Evolutionary conservation across 306 rosid genomes (phyloP).

Genomic region (Gynostemma pentaphyllum): DNA sequence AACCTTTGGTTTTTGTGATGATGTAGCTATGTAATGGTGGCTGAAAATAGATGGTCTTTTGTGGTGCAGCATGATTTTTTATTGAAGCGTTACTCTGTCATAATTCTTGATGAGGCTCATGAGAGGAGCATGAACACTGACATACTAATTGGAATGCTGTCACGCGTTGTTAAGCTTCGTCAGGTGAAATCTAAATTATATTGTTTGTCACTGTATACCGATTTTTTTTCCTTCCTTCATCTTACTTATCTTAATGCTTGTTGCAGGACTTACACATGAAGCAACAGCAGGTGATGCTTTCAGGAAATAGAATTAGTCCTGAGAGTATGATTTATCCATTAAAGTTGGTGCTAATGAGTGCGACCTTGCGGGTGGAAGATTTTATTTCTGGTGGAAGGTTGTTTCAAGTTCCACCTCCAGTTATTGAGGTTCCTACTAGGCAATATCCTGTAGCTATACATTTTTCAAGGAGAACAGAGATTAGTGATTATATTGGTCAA

Average conservation of each 20-base stretch:
- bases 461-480: slow-evolving; percentile 74
- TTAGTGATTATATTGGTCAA: slow-evolving; percentile 55
- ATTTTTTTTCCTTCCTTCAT: background rate
- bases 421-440: slow-evolving; percentile 71
- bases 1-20: background rate
- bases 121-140: slow-evolving; percentile 98
- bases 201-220: background rate
- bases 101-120: slow-evolving; percentile 90
- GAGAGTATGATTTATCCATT: slow-evolving; percentile 51
- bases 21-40: background rate
- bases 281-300: slow-evolving; percentile 29
- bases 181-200: slow-evolving; percentile 35
- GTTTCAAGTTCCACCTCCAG: slow-evolving; percentile 56
- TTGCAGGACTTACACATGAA: slow-evolving; percentile 38
- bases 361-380: slow-evolving; percentile 83
- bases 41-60: slow-evolving; percentile 4
- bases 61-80: slow-evolving; percentile 62
- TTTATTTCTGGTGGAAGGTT: slow-evolving; percentile 50
- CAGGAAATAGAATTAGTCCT: slow-evolving; percentile 44
- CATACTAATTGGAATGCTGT: slow-evolving; percentile 86
- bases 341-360: slow-evolving; percentile 93
- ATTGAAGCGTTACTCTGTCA: slow-evolving; percentile 65
- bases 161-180: slow-evolving; percentile 56
- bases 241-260: background rate
- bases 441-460: slow-evolving; percentile 69